phyloP scores from a whole-genome alignment of 2,329 filamentous ascomycete species.

The Trichoderma cornu-damae region DNA sequence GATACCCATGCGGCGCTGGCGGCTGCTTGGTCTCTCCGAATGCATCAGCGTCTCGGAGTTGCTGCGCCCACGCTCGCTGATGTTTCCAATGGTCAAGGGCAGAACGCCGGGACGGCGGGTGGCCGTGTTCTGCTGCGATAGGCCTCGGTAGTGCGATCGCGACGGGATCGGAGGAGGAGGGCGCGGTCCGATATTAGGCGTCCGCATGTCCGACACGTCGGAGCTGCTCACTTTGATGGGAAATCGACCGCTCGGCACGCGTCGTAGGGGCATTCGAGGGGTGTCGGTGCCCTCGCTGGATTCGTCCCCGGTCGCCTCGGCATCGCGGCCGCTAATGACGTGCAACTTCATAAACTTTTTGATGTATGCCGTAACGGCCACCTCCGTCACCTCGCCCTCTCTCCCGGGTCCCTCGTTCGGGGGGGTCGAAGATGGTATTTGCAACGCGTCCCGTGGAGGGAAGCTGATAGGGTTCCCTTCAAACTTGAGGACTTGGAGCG shows the following conservation, averaged over 20 bases:
- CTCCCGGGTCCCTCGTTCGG: constrained; percentile 48
- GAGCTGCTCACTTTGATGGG: constrained; percentile 68
- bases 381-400: constrained; percentile 60
- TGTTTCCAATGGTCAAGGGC: constrained; percentile 62
- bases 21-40: constrained; percentile 48
- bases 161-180: constrained; percentile 77
- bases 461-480: constrained; percentile 82
- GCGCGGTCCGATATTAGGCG: constrained; percentile 55
- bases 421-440: constrained; percentile 51
- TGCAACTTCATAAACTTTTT: constrained; percentile 56
- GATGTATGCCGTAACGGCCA: constrained; percentile 55
- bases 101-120: constrained; percentile 68
- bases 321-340: constrained; percentile 48
- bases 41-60: constrained; percentile 59
- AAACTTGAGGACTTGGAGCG: constrained; percentile 82
- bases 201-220: constrained; percentile 63
- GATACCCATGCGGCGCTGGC: constrained; percentile 60
- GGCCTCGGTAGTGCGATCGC: constrained; percentile 68
- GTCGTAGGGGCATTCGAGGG: constrained; percentile 62
- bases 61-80: constrained; percentile 62
- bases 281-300: constrained; percentile 73
- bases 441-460: constrained; percentile 65
- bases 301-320: constrained; percentile 55
- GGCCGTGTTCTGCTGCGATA: constrained; percentile 62
- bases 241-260: constrained; percentile 60